These are phyloP conservation scores for Reticulascus tulasneorum DNA, from an alignment of 2,329 filamentous ascomycete genomes.

Conservation along the genomic window DNA sequence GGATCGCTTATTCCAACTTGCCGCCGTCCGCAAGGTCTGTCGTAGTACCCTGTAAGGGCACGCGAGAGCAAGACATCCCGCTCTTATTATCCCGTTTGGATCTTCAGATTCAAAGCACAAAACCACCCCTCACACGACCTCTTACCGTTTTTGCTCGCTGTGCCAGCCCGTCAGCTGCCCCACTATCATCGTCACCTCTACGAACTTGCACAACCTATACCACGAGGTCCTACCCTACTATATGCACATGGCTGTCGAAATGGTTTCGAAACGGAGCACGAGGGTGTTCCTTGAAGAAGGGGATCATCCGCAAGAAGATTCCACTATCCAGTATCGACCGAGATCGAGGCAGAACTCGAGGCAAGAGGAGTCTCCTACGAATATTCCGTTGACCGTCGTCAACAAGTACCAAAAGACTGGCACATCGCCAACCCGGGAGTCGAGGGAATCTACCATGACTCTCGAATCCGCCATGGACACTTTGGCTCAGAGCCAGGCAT, in stretches of 20 bases:
- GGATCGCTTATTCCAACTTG: conserved; percentile 15
- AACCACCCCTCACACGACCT: conserved; percentile 14
- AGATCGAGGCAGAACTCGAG: conserved; percentile 8
- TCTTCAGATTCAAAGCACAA: too few species aligned
- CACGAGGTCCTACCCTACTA: neutral
- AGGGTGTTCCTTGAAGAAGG: conserved; percentile 13
- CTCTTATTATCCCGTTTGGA: too few species aligned
- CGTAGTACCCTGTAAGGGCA: conserved; percentile 11
- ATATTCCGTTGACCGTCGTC: neutral
- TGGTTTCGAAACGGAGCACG: conserved; percentile 14
- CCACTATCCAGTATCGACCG: conserved; percentile 7
- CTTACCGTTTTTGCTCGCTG: conserved; percentile 6
- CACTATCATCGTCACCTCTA: too few species aligned
- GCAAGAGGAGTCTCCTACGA: conserved; percentile 7
- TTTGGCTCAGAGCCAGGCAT: conserved; percentile 6
- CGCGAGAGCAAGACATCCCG: too few species aligned
- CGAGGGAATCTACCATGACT: conserved; percentile 6
- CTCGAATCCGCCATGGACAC: conserved; percentile 7
- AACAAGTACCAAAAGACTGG: conserved; percentile 5
- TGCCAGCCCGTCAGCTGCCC: neutral
- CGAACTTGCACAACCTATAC: neutral
- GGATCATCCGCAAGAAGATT: conserved; percentile 9
- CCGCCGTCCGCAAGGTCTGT: conserved; percentile 12
- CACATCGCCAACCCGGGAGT: conserved; percentile 6
- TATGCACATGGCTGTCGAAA: conserved; percentile 7